Evolutionary conservation across 2,329 filamentous ascomycete genomes (phyloP).

Genomic region (Catunica adiposa): DNA sequence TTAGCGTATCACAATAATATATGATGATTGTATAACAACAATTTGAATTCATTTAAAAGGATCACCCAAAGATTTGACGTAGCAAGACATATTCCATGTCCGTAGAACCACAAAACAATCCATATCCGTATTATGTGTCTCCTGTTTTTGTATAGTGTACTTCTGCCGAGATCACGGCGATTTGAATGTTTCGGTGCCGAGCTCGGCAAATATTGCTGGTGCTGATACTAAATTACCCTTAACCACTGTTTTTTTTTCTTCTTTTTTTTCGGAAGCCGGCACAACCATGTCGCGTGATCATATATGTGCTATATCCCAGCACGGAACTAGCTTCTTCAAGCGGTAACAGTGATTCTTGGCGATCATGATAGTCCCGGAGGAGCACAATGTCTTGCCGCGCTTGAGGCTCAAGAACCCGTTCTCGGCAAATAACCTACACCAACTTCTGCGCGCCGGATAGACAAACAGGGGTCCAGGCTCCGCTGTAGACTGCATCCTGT

Average conservation of each 20-base stretch:
- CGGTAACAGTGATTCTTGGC: not conserved
- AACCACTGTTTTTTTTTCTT: no score
- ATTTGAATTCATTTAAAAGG: no score
- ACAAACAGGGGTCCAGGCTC: not conserved
- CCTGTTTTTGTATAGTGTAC: not conserved
- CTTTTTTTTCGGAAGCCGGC: no score
- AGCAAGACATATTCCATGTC: no score
- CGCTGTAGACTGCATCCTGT: not conserved
- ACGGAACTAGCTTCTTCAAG: not conserved
- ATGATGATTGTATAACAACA: not conserved
- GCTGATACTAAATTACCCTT: not conserved
- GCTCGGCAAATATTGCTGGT: constrained; percentile 9
- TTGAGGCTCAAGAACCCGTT: not conserved
- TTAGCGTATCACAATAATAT: not conserved
- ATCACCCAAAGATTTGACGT: no score
- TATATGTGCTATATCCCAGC: no score
- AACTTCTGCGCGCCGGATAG: not conserved
- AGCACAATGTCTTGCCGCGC: not conserved
- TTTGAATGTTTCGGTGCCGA: constrained; percentile 4
- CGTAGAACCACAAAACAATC: not conserved
- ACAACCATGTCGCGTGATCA: no score
- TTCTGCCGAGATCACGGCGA: constrained; percentile 6
- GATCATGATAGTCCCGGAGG: not conserved
- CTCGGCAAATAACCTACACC: not conserved
- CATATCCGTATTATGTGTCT: not conserved